Evolutionary conservation across 306 rosid species (phyloP).

Genomic region (Elaeagnus macrophylla): DNA sequence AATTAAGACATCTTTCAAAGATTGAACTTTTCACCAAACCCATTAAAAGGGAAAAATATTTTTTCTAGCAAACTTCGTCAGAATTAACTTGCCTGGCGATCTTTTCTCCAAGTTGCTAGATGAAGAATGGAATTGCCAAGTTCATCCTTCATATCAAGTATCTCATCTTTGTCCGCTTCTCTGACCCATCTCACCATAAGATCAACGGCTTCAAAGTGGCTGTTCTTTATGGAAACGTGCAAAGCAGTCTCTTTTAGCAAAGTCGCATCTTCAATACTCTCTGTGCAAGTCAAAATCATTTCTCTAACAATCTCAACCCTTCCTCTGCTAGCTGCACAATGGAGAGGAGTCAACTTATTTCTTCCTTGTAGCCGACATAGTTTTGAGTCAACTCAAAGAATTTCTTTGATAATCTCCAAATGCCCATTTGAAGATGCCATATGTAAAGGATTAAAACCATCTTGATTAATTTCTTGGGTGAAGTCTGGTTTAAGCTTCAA

Average conservation of each 20-base stretch:
- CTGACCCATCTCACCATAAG: constrained; percentile 10
- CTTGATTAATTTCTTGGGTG: constrained; percentile 12
- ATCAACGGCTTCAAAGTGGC: constrained; percentile 18
- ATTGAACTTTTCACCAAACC: no score
- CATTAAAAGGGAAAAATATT: no score
- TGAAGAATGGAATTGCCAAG: constrained; percentile 25
- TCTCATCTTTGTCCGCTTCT: constrained; percentile 7
- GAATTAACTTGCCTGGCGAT: constrained; percentile 12
- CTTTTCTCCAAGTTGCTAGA: constrained; percentile 27
- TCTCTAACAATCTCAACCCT: constrained; percentile 17
- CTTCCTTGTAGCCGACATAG: constrained; percentile 24
- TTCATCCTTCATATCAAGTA: constrained; percentile 10
- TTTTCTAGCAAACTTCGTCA: no score
- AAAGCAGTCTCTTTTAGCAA: constrained; percentile 17
- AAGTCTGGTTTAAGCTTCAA: constrained; percentile 14
- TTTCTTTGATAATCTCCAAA: constrained; percentile 23
- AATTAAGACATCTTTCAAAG: no score
- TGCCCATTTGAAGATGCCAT: constrained; percentile 23
- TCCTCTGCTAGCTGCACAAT: constrained; percentile 25
- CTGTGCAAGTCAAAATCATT: constrained; percentile 23
- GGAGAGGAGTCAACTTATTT: constrained; percentile 25
- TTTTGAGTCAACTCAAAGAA: constrained; percentile 13
- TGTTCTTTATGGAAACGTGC: constrained; percentile 23
- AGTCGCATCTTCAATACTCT: constrained; percentile 21
- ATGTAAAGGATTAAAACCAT: constrained; percentile 25